A percentile compares a stretch with the other conserved stretches of the same genome.
Evolutionary conservation across 805 yeast genomes (phyloP).

Genomic region (Barnettozyma siamensis): DNA sequence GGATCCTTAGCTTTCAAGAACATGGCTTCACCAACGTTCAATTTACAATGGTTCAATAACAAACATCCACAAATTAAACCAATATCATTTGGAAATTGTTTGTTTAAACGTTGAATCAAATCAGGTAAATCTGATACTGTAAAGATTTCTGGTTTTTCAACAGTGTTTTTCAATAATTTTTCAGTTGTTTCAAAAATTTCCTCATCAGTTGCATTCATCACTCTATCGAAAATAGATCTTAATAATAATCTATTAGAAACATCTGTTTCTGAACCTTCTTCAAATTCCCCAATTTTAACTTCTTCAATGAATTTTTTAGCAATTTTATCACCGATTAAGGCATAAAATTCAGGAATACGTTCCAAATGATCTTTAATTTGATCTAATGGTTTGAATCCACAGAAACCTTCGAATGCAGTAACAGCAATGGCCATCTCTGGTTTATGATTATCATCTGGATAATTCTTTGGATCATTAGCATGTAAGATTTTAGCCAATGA

Average conservation of each 20-base stretch:
- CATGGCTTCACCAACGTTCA: conserved; percentile 91
- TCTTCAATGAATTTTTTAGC: conserved; percentile 48
- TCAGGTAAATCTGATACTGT: conserved; percentile 51
- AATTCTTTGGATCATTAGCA: conserved; percentile 80
- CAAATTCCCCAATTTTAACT: conserved; percentile 24
- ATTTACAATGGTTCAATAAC: conserved; percentile 78
- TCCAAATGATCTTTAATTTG: conserved; percentile 66
- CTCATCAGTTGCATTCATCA: conserved; percentile 79
- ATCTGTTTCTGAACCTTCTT: conserved; percentile 46
- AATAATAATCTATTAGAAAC: conserved; percentile 55
- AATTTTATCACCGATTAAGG: conserved; percentile 59
- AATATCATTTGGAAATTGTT: conserved; percentile 88
- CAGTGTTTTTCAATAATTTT: conserved; percentile 61
- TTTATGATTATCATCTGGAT: conserved; percentile 97
- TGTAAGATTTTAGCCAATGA: conserved; percentile 70
- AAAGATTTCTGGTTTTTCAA: conserved; percentile 52
- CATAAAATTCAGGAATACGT: conserved; percentile 70
- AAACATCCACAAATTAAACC: conserved; percentile 96
- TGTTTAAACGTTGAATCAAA: conserved; percentile 68
- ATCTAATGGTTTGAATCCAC: conserved; percentile 91
- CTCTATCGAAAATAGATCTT: conserved; percentile 68
- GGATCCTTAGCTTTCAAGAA: conserved; percentile 96
- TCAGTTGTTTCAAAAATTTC: conserved; percentile 50
- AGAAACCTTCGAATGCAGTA: conserved; percentile 93
- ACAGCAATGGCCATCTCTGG: conserved; percentile 99